Percentiles rank a stretch among this genome's conserved stretches.
These are phyloP conservation scores for Stygiomarasmius scandens DNA, from an alignment of 1,284 basidiomycete species.

Conservation along the genomic window DNA sequence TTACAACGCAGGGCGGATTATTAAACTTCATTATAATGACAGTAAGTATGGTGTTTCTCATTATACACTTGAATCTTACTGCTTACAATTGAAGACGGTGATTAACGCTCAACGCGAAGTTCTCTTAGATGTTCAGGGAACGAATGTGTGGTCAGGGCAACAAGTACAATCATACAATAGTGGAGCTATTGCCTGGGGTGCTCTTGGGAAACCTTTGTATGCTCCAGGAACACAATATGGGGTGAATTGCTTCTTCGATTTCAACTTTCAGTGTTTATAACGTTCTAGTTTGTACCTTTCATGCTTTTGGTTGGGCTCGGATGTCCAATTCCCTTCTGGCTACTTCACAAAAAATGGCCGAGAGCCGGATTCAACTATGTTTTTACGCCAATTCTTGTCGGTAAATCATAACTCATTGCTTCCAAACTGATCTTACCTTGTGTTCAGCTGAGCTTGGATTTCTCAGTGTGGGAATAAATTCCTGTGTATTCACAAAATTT, in stretches of 20 bases:
- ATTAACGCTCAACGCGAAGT: slow-evolving; percentile 34
- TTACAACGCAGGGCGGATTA: slow-evolving; percentile 16
- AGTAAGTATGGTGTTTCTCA: slow-evolving; percentile 20
- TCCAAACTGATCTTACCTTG: not conserved
- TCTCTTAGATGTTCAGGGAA: slow-evolving; percentile 41
- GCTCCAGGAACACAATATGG: slow-evolving; percentile 38
- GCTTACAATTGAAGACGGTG: slow-evolving; percentile 20
- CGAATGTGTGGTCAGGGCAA: slow-evolving; percentile 44
- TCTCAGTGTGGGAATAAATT: slow-evolving; percentile 57
- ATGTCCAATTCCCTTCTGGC: slow-evolving; percentile 42
- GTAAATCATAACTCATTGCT: slow-evolving; percentile 14
- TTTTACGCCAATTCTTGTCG: slow-evolving; percentile 36
- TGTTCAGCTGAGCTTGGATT: slow-evolving; percentile 36
- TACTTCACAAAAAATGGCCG: slow-evolving; percentile 39
- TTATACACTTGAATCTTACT: not conserved
- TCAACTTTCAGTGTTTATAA: slow-evolving; percentile 27
- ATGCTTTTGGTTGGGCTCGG: slow-evolving; percentile 39
- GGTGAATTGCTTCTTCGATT: slow-evolving; percentile 14
- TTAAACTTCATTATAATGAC: slow-evolving; percentile 39
- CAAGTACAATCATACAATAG: slow-evolving; percentile 39
- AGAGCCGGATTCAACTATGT: slow-evolving; percentile 36
- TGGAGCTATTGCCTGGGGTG: slow-evolving; percentile 50
- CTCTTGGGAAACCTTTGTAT: slow-evolving; percentile 45
- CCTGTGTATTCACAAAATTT: slow-evolving; percentile 52
- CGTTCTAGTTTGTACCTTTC: slow-evolving; percentile 32